Evolutionary conservation across 2,329 filamentous ascomycete species (phyloP).

Genomic region (Alternaria metachromatica): DNA sequence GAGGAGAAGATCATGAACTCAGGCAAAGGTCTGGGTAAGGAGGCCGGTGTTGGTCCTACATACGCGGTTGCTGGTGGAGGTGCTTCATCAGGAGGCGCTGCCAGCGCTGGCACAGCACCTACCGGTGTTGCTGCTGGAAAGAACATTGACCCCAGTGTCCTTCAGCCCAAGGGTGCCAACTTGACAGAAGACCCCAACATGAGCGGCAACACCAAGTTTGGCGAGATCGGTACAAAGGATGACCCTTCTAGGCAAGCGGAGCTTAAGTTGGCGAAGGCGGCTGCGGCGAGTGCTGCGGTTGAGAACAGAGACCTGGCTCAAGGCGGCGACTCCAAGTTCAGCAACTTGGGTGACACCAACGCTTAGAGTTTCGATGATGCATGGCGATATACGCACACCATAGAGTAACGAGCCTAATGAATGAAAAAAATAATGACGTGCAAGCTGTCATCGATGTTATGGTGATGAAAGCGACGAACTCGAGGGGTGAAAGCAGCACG

Average conservation of each 20-base stretch:
- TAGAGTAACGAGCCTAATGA: not conserved
- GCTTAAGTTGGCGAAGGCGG: conserved; percentile 42
- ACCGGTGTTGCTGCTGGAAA: conserved; percentile 48
- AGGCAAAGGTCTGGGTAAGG: conserved; percentile 46
- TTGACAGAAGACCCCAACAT: conserved; percentile 53
- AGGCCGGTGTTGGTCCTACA: conserved; percentile 45
- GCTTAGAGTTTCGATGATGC: conserved; percentile 2
- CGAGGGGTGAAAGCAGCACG: not conserved
- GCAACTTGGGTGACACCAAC: conserved; percentile 21
- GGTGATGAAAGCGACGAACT: not conserved
- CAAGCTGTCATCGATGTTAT: not conserved
- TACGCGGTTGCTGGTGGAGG: conserved; percentile 38
- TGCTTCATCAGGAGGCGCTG: conserved; percentile 28
- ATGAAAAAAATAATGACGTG: not conserved
- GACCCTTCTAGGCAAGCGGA: conserved; percentile 62
- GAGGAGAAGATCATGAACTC: conserved; percentile 52
- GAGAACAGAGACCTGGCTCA: conserved; percentile 17
- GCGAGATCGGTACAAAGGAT: conserved; percentile 60
- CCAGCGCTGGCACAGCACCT: conserved; percentile 40
- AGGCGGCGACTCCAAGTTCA: conserved; percentile 31
- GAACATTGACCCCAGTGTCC: conserved; percentile 33
- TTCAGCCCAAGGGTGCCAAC: conserved; percentile 60
- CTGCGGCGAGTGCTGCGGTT: conserved; percentile 42
- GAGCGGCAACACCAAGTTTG: conserved; percentile 29
- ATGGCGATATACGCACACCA: conserved; percentile 1